phyloP scores from a whole-genome alignment of 2,329 filamentous ascomycete species.

The Aspergillus aculeatinus region DNA sequence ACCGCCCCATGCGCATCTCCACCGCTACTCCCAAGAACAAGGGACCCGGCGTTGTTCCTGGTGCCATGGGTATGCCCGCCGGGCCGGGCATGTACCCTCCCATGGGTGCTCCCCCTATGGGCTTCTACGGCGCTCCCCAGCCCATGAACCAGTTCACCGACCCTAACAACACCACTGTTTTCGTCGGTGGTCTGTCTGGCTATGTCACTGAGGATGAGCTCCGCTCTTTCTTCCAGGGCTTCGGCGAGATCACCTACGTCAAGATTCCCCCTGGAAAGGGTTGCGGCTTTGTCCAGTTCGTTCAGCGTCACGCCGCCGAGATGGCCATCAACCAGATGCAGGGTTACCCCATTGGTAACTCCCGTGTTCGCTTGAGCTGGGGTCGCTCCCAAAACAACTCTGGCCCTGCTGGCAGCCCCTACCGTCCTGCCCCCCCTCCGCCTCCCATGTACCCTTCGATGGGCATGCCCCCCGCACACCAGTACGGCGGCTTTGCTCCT shows the following conservation, averaged over 20 bases:
- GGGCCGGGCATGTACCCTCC: conserved; percentile 64
- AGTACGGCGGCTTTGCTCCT: conserved; percentile 63
- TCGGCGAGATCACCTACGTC: conserved; percentile 98
- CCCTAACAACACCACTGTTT: conserved; percentile 98
- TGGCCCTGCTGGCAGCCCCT: conserved; percentile 89
- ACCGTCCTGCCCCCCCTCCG: conserved; percentile 80
- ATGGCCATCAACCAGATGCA: conserved; percentile 99
- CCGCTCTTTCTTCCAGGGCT: conserved; percentile 99
- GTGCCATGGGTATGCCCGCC: conserved; percentile 52
- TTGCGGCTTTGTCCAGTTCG: conserved; percentile 98
- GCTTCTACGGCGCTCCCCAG: conserved; percentile 64
- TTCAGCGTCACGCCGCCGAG: conserved; percentile 96
- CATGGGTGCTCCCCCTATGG: conserved; percentile 69
- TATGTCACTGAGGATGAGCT: conserved; percentile 99
- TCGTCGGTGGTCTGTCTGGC: conserved; percentile 92
- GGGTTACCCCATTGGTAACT: conserved; percentile 98
- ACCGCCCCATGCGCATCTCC: conserved; percentile 96
- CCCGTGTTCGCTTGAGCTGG: conserved; percentile 95
- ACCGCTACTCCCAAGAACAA: conserved; percentile 96
- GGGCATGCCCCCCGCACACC: conserved; percentile 65
- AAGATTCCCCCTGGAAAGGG: conserved; percentile 99
- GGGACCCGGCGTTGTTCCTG: conserved; percentile 56
- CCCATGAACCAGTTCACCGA: conserved; percentile 99
- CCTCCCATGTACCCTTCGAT: conserved; percentile 71
- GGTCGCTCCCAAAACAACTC: conserved; percentile 99